Base-by-base conservation (phyloP, 1,284 basidiomycete species). In the Schizopora paradoxa region DNA sequence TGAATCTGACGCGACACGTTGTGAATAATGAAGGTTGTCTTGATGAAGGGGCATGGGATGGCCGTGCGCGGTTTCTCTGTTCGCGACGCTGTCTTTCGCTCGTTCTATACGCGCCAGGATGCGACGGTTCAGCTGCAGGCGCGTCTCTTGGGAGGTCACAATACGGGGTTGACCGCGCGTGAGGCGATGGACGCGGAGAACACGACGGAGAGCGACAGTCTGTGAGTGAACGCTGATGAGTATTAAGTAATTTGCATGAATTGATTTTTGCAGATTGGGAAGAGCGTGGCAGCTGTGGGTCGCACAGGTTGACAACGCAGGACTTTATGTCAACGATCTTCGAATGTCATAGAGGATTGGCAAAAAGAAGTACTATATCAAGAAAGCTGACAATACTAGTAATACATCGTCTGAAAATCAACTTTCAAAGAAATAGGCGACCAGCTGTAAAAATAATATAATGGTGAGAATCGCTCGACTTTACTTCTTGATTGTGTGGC, bases 261-360 rank as follows among this genome's bases (percentile, higher is more conserved):
- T 10, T 5, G 38, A 23, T 38, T 28, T 38, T 4, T 13, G 4
- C 22, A 16, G 36, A 38, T n/a, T 21, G 22, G 38, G 25, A 22
- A 10, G 38, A 25, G 38, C 38, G 4, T 40, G 38, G 38, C 38
- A 40, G 38, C 38, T 40, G 10, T 40, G 38, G 38, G 22, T 25
- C 22, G 38, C 38, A 11, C 38, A 40, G 19, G 38, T 40, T 14
- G 38, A 40, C 26, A 28, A 28, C 25, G 18, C 38, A 3, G 38
- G 38, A 4, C 26, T 40, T 18, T 40, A 40, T 16, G 26, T 25
- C 18, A 40, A 40, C 19, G 19, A 40, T 29, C 25, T 40, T 14
- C 28, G 42, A 14, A 13, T 18, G 13, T 3, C 31, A 35, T 23
- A 43, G 33, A 35, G 18, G 22, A 35, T 19, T 13, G 33, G 22